phyloP scores from a whole-genome alignment of 2,329 filamentous ascomycete genomes.

The Stachybotrys chlorohalonatus region DNA sequence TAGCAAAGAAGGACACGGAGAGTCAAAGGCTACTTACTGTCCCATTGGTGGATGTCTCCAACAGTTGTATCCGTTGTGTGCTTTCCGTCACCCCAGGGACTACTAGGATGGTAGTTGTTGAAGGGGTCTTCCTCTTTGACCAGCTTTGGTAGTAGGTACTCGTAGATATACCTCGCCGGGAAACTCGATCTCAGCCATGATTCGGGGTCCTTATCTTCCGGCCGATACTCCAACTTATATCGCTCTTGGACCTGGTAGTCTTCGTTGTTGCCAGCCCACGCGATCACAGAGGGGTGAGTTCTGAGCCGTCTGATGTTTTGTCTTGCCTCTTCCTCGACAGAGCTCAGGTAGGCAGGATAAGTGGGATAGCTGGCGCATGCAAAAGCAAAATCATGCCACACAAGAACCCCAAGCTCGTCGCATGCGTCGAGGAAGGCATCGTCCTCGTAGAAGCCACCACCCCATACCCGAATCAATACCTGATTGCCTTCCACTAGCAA shows the following conservation, averaged over 20 bases:
- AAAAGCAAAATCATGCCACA: constrained; percentile 70
- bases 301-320: constrained; percentile 52
- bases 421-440: constrained; percentile 59
- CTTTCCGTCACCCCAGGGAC: constrained; percentile 52
- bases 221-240: constrained; percentile 60
- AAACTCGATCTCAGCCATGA: constrained; percentile 72
- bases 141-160: constrained; percentile 61
- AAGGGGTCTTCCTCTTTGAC: constrained; percentile 40
- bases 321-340: constrained; percentile 49
- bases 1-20: neutral
- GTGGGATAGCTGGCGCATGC: constrained; percentile 58
- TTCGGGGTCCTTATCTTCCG: constrained; percentile 63
- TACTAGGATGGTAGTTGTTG: constrained; percentile 61
- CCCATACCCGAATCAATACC: constrained; percentile 17
- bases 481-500: constrained; percentile 48
- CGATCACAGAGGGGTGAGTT: constrained; percentile 57
- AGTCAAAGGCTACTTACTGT: neutral
- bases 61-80: constrained; percentile 56
- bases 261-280: constrained; percentile 79
- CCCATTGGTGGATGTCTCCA: constrained; percentile 73
- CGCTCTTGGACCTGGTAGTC: constrained; percentile 68
- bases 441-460: constrained; percentile 44
- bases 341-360: constrained; percentile 47
- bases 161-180: constrained; percentile 71
- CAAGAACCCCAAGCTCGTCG: constrained; percentile 58